A percentile compares a stretch with the other conserved stretches of the same genome.
Evolutionary conservation across 2,329 filamentous ascomycete species (phyloP).

Genomic region (Ophidiomyces ophidiicola): DNA sequence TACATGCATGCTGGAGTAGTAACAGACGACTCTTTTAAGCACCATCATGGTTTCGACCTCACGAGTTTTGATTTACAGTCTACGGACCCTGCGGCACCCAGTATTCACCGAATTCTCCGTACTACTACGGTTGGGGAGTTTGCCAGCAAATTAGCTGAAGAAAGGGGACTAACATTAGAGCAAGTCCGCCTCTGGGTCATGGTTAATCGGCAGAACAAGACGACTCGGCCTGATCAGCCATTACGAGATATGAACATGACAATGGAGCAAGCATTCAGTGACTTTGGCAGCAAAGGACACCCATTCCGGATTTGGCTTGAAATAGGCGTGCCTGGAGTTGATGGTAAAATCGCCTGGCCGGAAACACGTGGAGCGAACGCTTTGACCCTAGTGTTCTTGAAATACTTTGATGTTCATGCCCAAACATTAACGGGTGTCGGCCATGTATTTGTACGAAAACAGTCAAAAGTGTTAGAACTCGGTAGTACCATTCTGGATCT

Average conservation of each 20-base stretch:
- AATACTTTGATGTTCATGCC: constrained; percentile 69
- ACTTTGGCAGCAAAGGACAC: constrained; percentile 51
- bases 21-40: constrained; percentile 66
- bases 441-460: constrained; percentile 75
- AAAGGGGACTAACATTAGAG: constrained; percentile 55
- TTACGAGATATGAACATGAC: constrained; percentile 66
- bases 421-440: constrained; percentile 67
- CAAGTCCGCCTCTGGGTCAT: constrained; percentile 83
- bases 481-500: constrained; percentile 62
- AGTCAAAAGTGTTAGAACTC: constrained; percentile 78
- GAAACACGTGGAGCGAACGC: constrained; percentile 33
- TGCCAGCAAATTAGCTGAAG: constrained; percentile 54
- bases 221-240: constrained; percentile 76
- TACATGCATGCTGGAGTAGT: constrained; percentile 78
- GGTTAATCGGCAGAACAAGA: constrained; percentile 98
- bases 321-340: constrained; percentile 53
- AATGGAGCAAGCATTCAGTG: constrained; percentile 59
- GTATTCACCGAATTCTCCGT: constrained; percentile 59
- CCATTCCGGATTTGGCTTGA: constrained; percentile 79
- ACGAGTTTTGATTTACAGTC: constrained; percentile 51
- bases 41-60: constrained; percentile 75
- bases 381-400: constrained; percentile 75
- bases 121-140: constrained; percentile 68
- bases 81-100: constrained; percentile 58
- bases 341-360: constrained; percentile 60